Evolutionary conservation across 75 land plant genomes (phyloP).

Genomic region (Pinus tabuliformis): DNA sequence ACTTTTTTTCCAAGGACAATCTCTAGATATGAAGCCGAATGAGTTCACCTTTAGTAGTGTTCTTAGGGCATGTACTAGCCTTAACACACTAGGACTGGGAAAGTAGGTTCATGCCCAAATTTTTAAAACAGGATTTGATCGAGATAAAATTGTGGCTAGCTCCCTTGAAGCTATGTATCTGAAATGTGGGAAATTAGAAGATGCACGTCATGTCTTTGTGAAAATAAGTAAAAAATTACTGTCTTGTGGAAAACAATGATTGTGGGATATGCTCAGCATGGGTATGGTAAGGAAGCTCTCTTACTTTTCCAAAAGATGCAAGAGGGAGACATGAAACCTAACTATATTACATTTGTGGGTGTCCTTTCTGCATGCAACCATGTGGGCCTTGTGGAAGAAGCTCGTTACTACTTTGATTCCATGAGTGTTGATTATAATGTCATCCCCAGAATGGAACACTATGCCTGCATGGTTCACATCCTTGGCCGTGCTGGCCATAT

Average conservation of each 20-base stretch:
- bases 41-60: slow-evolving; percentile 47
- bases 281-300: slow-evolving; percentile 11
- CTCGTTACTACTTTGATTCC: background rate
- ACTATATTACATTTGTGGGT: background rate
- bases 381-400: background rate
- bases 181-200: slow-evolving; percentile 61
- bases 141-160: slow-evolving; percentile 46
- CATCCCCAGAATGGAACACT: slow-evolving; percentile 4
- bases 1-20: slow-evolving; percentile 41
- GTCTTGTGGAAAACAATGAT: slow-evolving; percentile 31
- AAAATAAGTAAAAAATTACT: slow-evolving; percentile 18
- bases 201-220: slow-evolving; percentile 42
- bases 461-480: slow-evolving; percentile 14
- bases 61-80: slow-evolving; percentile 54
- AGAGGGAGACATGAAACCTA: background rate
- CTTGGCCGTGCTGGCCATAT: slow-evolving; percentile 11
- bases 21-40: slow-evolving; percentile 29
- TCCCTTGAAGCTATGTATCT: slow-evolving; percentile 69
- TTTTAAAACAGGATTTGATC: slow-evolving; percentile 34
- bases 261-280: slow-evolving; percentile 19
- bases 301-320: slow-evolving; percentile 2
- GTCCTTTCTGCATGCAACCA: background rate
- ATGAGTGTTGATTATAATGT: background rate
- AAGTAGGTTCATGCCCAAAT: slow-evolving; percentile 52
- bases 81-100: slow-evolving; percentile 45